phyloP scores from a whole-genome alignment of 2,329 filamentous ascomycete genomes.

The Aphanoascus verrucosus region DNA sequence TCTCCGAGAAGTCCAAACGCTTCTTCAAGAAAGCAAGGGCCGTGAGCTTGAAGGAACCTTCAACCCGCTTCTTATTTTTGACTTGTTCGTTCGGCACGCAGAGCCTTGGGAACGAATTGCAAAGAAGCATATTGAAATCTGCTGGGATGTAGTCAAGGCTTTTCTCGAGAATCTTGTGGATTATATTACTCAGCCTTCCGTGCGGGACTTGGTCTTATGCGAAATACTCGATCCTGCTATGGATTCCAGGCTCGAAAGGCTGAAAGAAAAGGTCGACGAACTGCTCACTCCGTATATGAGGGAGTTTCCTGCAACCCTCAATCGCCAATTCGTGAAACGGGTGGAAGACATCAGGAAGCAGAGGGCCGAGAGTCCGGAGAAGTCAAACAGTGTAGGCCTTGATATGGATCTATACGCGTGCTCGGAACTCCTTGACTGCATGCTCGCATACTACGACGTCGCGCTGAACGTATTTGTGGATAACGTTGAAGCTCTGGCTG shows the following conservation, averaged over 20 bases:
- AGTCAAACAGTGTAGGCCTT: not conserved
- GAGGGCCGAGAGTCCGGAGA: not conserved
- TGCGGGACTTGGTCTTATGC: conserved; percentile 5
- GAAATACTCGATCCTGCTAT: conserved; percentile 12
- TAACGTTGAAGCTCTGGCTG: conserved; percentile 25
- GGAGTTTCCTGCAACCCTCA: conserved; percentile 10
- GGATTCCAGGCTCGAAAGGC: not conserved
- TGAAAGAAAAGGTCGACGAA: conserved; percentile 14
- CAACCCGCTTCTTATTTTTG: conserved; percentile 46
- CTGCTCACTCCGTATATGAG: conserved; percentile 13
- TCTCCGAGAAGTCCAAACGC: conserved; percentile 25
- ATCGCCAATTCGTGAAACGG: not conserved
- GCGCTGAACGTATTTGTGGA: conserved; percentile 22
- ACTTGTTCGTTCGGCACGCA: conserved; percentile 52
- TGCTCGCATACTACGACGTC: conserved; percentile 36
- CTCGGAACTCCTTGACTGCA: conserved; percentile 26
- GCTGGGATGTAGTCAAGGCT: conserved; percentile 24
- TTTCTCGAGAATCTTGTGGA: conserved; percentile 24
- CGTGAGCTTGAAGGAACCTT: conserved; percentile 50
- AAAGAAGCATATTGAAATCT: conserved; percentile 25
- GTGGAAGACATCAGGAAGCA: not conserved
- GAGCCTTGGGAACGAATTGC: conserved; percentile 41
- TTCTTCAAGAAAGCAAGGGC: conserved; percentile 36
- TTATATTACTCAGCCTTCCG: conserved; percentile 2
- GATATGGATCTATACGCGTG: conserved; percentile 28